These are phyloP conservation scores for Dovyalis caffra DNA, from an alignment of 345 rosid species.

Conservation along the genomic window DNA sequence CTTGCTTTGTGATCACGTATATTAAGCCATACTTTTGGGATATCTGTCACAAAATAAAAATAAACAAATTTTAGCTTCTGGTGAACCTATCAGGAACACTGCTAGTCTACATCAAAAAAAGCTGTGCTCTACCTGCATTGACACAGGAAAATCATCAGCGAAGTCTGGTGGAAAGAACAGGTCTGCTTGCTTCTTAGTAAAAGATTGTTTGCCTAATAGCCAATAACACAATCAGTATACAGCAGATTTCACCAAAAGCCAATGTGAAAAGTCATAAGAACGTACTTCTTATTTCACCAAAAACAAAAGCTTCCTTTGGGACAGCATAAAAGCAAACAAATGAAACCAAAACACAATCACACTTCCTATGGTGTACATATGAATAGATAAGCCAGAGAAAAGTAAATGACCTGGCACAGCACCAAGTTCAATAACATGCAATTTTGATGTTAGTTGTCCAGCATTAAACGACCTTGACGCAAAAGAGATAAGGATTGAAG, in stretches of 20 bases:
- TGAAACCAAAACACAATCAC: not conserved
- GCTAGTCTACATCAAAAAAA: not conserved
- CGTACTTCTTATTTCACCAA: not conserved
- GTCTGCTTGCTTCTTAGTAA: constrained; percentile 29
- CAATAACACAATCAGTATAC: not conserved
- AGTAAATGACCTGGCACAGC: constrained; percentile 72
- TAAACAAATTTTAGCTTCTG: not conserved
- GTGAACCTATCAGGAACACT: not conserved
- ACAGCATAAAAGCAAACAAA: not conserved
- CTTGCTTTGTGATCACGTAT: constrained; percentile 87
- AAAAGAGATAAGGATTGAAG: constrained; percentile 81
- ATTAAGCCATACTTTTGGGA: constrained; percentile 88
- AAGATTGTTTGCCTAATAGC: constrained; percentile 22
- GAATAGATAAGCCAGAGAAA: not conserved
- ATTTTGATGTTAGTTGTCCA: constrained; percentile 81
- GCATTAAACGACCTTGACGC: constrained; percentile 83
- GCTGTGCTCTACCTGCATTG: constrained; percentile 21
- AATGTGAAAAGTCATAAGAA: not conserved
- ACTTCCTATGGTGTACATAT: not conserved
- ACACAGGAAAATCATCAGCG: constrained; percentile 30
- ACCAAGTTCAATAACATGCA: constrained; percentile 96
- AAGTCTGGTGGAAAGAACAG: constrained; percentile 29
- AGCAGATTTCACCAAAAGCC: not conserved
- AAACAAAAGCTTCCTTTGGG: not conserved
- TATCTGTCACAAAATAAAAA: constrained; percentile 46